A percentile compares a stretch with the other conserved stretches of the same genome.
Conservation (phyloP, 768 basidiomycete species). For the Tricholoma furcatifolium region DNA sequence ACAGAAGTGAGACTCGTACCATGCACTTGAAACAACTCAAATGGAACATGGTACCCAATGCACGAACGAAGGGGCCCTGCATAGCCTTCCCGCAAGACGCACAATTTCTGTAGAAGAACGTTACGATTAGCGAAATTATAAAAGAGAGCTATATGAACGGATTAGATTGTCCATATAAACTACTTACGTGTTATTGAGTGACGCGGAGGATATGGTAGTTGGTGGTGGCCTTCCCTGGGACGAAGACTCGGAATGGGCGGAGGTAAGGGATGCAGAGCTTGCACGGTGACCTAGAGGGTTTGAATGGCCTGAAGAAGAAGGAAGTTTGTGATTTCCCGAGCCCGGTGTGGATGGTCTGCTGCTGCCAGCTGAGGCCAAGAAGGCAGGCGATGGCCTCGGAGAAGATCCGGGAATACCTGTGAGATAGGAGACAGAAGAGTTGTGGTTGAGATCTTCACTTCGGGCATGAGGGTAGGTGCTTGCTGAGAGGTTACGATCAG, state of each 20-base stretch:
- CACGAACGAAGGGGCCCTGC: conserved; percentile 96
- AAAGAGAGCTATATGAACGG: conserved; percentile 10
- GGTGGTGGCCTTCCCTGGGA: conserved; percentile 44
- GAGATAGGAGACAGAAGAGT: conserved; percentile 25
- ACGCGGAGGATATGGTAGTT: conserved; percentile 55
- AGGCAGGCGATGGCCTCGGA: conserved; percentile 43
- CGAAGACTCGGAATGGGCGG: conserved; percentile 55
- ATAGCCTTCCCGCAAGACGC: conserved; percentile 78
- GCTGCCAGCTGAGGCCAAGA: conserved; percentile 39
- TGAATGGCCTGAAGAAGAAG: conserved; percentile 54
- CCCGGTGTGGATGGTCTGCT: conserved; percentile 64
- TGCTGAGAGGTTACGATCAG: conserved; percentile 46
- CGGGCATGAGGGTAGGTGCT: conserved; percentile 46
- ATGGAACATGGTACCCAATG: conserved; percentile 91
- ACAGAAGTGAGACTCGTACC: conserved; percentile 49
- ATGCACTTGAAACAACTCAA: conserved; percentile 98
- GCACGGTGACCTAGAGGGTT: conserved; percentile 45
- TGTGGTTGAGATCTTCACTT: conserved; percentile 74
- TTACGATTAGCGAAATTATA: conserved; percentile 26
- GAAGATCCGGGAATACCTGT: conserved; percentile 31
- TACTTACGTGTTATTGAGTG: conserved; percentile 60
- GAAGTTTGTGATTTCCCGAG: conserved; percentile 43
- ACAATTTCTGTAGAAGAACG: conserved; percentile 52
- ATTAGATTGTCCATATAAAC: conserved; percentile 2
- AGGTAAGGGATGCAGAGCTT: conserved; percentile 50